phyloP scores from a whole-genome alignment of 352 stramenopile genomes.

The Aphanomyces euteiches region DNA sequence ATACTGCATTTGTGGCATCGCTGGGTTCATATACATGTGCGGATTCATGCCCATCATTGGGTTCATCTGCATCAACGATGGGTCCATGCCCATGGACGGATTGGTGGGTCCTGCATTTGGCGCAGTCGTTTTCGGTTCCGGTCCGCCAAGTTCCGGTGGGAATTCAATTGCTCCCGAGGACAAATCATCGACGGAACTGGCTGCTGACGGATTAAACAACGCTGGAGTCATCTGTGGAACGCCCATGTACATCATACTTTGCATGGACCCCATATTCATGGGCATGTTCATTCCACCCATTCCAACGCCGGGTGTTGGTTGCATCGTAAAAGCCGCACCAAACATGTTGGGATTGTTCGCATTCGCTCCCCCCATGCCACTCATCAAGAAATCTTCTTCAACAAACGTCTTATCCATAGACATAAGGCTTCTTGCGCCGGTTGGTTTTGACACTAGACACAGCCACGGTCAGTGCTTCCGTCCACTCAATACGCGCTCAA shows the following conservation, averaged over 20 bases:
- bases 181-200: conserved; percentile 14
- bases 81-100: conserved; percentile 3
- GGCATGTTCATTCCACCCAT: conserved; percentile 16
- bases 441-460: not conserved
- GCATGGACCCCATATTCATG: conserved; percentile 17
- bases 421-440: conserved; percentile 6
- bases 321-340: conserved; percentile 18
- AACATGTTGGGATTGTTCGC: conserved; percentile 17
- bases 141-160: conserved; percentile 9
- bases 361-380: conserved; percentile 14
- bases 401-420: conserved; percentile 21
- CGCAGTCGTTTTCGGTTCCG: conserved; percentile 1
- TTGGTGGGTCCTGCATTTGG: not conserved
- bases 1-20: conserved; percentile 11
- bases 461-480: not conserved
- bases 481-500: not conserved
- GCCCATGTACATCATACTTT: conserved; percentile 22
- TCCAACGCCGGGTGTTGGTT: not conserved
- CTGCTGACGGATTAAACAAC: conserved; percentile 10
- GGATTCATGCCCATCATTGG: conserved; percentile 19
- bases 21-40: conserved; percentile 20
- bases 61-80: conserved; percentile 26
- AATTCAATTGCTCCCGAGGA: conserved; percentile 12
- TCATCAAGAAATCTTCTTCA: conserved; percentile 24
- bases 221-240: conserved; percentile 1